phyloP scores from a whole-genome alignment of 2,329 filamentous ascomycete species.

The Phialemonium atrogriseum region DNA sequence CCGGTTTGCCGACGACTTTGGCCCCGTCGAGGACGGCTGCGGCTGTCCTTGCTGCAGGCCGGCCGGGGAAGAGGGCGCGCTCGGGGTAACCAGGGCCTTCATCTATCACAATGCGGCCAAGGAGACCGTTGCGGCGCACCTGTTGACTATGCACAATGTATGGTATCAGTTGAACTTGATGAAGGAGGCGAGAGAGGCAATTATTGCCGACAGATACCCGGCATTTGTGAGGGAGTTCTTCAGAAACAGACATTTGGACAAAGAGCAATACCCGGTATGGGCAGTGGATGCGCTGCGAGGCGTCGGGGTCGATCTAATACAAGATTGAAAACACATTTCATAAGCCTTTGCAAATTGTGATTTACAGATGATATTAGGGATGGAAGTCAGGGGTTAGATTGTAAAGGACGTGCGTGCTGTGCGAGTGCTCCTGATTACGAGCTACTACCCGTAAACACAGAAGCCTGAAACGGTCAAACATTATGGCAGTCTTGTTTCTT shows the following conservation, averaged over 20 bases:
- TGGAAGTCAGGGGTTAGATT: too few species aligned
- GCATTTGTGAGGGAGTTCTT: constrained; percentile 75
- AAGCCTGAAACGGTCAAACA: too few species aligned
- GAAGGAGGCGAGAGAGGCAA: constrained; percentile 63
- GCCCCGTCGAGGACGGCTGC: constrained; percentile 76
- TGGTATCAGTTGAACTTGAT: constrained; percentile 86
- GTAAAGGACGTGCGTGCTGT: too few species aligned
- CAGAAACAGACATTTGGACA: constrained; percentile 57
- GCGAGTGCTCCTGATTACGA: too few species aligned
- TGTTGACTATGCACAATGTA: constrained; percentile 91
- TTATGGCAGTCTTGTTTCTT: too few species aligned
- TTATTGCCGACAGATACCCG: constrained; percentile 75
- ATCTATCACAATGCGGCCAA: constrained; percentile 88
- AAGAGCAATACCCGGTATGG: constrained; percentile 69
- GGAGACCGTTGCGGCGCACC: constrained; percentile 81
- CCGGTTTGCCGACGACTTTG: constrained; percentile 69
- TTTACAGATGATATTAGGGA: too few species aligned
- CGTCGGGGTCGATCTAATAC: constrained; percentile 71
- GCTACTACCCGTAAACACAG: too few species aligned
- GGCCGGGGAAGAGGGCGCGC: constrained; percentile 50
- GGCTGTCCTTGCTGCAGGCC: constrained; percentile 69
- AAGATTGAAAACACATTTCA: too few species aligned
- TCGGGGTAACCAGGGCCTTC: constrained; percentile 81
- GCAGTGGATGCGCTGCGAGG: constrained; percentile 68
- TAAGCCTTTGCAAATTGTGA: too few species aligned